Conservation (phyloP, 495 filamentous ascomycete species). For the Aspergillus cavernicola region DNA sequence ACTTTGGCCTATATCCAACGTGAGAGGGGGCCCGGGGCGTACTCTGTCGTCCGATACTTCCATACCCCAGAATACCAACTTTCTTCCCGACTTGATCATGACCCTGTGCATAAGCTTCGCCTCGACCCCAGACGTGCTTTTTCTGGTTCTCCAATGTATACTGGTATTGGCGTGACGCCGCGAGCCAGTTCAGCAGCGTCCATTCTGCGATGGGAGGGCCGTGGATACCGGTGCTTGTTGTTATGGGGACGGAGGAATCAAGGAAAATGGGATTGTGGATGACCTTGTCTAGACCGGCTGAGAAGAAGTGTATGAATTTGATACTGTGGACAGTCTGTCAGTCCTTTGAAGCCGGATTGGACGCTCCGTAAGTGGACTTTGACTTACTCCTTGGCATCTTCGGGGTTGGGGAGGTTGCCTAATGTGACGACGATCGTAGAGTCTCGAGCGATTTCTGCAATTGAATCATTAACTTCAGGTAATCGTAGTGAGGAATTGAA, state of each 20-base stretch:
- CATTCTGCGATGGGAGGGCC: constrained; percentile 86
- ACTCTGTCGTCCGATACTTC: constrained; percentile 74
- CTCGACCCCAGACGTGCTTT: constrained; percentile 36
- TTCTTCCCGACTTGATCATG: constrained; percentile 52
- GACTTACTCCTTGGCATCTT: constrained; percentile 20
- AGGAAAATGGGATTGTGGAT: constrained; percentile 59
- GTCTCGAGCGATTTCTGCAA: constrained; percentile 11
- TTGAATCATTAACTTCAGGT: neutral
- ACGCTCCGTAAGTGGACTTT: neutral
- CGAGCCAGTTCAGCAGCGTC: constrained; percentile 53
- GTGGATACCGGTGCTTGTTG: constrained; percentile 73
- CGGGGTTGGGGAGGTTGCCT: constrained; percentile 15
- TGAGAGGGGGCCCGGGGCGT: constrained; percentile 7
- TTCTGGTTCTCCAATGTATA: constrained; percentile 43
- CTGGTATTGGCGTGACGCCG: constrained; percentile 52
- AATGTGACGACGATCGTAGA: constrained; percentile 19
- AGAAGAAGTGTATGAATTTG: constrained; percentile 69
- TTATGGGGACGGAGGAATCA: constrained; percentile 59
- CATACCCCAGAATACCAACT: constrained; percentile 79
- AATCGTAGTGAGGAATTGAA: neutral
- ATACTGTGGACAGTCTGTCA: constrained; percentile 39
- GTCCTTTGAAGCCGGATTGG: neutral
- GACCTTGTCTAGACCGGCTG: constrained; percentile 71
- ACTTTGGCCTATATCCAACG: neutral
- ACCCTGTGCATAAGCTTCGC: constrained; percentile 12